Conservation (phyloP, 495 filamentous ascomycete genomes). For the Penicillium desertorum region DNA sequence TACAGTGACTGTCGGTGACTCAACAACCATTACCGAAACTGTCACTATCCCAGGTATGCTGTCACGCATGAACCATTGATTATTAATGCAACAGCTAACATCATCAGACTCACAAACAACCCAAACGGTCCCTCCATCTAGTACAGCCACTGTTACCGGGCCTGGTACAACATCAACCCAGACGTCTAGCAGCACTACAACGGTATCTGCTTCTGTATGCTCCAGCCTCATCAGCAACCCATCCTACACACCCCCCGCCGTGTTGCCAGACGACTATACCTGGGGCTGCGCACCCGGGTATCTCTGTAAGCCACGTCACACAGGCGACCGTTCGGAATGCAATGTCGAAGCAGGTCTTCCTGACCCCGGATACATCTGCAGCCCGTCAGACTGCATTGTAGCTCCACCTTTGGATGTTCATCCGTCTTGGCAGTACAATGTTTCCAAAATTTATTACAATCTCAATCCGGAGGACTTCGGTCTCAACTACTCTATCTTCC, state of each 20-base stretch:
- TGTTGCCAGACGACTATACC: slow-evolving; percentile 41
- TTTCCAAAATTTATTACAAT: slow-evolving; percentile 60
- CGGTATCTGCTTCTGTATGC: slow-evolving; percentile 31
- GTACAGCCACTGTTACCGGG: slow-evolving; percentile 12
- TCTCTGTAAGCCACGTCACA: slow-evolving; percentile 49
- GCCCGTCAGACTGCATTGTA: slow-evolving; percentile 53
- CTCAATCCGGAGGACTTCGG: slow-evolving; percentile 63
- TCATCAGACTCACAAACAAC: slow-evolving; percentile 3
- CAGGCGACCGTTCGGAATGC: slow-evolving; percentile 41
- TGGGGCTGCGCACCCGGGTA: slow-evolving; percentile 63
- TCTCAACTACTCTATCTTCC: slow-evolving; percentile 61
- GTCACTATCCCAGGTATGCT: slow-evolving; percentile 13
- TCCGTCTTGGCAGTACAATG: slow-evolving; percentile 45
- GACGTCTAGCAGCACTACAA: neutral
- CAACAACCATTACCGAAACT: slow-evolving; percentile 4
- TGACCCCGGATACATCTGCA: slow-evolving; percentile 51
- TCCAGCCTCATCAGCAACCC: slow-evolving; percentile 34
- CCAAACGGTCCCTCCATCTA: neutral
- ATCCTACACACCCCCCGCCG: slow-evolving; percentile 32
- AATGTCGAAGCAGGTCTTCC: slow-evolving; percentile 57
- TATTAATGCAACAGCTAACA: neutral
- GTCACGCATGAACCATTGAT: neutral
- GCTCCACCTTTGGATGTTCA: slow-evolving; percentile 38
- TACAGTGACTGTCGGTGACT: slow-evolving; percentile 22
- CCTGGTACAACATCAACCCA: slow-evolving; percentile 10